Evolutionary conservation across 768 basidiomycete species (phyloP).

Genomic region (Filobasidium wieringae): DNA sequence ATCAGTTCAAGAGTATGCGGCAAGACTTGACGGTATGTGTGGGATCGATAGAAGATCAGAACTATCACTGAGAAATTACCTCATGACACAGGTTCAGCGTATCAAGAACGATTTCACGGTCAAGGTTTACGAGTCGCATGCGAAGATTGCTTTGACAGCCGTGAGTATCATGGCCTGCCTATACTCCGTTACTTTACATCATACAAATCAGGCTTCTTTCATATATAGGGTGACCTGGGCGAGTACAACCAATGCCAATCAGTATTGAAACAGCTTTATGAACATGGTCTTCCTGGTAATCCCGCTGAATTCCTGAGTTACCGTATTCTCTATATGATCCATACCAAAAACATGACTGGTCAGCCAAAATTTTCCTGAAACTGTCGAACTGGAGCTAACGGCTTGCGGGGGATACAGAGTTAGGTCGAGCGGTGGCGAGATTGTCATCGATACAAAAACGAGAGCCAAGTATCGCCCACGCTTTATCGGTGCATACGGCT

Average conservation of each 20-base stretch:
- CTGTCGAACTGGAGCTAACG: background rate
- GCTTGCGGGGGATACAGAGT: background rate
- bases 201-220: background rate
- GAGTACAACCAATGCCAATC: constrained; percentile 98
- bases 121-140: constrained; percentile 94
- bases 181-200: background rate
- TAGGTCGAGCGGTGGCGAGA: constrained; percentile 55
- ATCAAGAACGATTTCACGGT: constrained; percentile 98
- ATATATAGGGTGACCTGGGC: constrained; percentile 75
- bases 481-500: constrained; percentile 76
- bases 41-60: background rate
- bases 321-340: constrained; percentile 87
- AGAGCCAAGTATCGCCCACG: constrained; percentile 69
- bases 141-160: constrained; percentile 86
- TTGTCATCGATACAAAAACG: constrained; percentile 85
- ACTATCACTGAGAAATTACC: background rate
- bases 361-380: constrained; percentile 34
- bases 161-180: constrained; percentile 52
- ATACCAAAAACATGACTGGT: constrained; percentile 91
- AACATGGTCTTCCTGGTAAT: constrained; percentile 81
- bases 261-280: constrained; percentile 76
- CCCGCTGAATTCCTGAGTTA: constrained; percentile 95
- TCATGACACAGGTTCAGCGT: constrained; percentile 66
- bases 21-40: constrained; percentile 94
- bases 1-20: constrained; percentile 92